Evolutionary conservation across 257 asterid species (phyloP), one percentile per base, ranked within the genome.

Genomic region (Prunella vulgaris): DNA sequence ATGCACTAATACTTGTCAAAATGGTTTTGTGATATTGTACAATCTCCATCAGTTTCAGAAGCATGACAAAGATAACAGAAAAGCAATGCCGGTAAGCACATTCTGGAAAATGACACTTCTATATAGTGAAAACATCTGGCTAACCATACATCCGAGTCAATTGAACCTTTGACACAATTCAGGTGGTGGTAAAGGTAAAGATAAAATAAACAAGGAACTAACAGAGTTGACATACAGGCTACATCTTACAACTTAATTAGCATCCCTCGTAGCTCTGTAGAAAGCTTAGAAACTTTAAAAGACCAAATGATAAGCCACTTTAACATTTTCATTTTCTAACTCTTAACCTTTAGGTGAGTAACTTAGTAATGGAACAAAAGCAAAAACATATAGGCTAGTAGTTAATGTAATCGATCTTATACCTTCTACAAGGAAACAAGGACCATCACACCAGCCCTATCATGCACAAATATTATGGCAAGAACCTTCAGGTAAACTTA

Each of bases 401-500:
- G 71, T 51, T 3, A 51, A 52, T 10, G 8, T 15, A 27, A 13
- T 66, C 66, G 18, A 1, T 64, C 57, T 35, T 54, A 64, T 64
- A 70, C 70, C 65, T 76, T 75, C 53, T 38, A 75, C 64, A 37
- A 44, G 51, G 73, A 71, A 38, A 49, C 35, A 77, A 77, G 67
- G 61, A 70, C 49, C 59, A 24, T 52, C 57, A 54, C n/a, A 13
- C 24, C 38, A 65, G 33, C 51, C 61, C 71, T 77, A 65, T 67
- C 74, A 71, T n/a, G 58, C 58, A 76, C 27, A 64, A 32, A 71
- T 32, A 59, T 24, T 38, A 58, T 27, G 71, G 15, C 53, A 21
- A 72, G 60, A 71, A 65, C 56, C 60, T 46, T 53, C 74, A 61
- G 17, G 38, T 24, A 69, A 54, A 68, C 60, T 32, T 66, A n/a